phyloP scores from a whole-genome alignment of 225 moss, liverwort and hornwort species.

The Asterella californica region DNA sequence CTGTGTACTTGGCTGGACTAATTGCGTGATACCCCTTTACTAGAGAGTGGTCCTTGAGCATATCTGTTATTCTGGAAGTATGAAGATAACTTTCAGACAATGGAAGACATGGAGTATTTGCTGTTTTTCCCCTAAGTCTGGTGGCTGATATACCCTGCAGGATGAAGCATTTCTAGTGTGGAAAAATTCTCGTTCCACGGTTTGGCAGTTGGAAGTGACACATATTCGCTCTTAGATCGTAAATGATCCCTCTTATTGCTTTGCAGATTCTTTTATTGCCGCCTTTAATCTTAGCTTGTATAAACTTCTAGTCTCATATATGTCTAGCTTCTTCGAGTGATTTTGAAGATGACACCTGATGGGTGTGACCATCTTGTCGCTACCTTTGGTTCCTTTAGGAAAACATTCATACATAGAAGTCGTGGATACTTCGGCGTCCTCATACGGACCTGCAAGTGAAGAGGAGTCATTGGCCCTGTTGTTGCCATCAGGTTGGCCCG shows the following conservation, averaged over 20 bases:
- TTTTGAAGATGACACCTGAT: slow-evolving; percentile 10
- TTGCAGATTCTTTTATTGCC: background rate
- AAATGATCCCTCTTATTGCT: background rate
- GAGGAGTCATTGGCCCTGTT: slow-evolving; percentile 17
- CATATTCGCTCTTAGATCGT: background rate
- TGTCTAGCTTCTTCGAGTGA: background rate
- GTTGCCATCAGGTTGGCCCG: slow-evolving; percentile 18
- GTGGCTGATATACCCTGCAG: too few species aligned
- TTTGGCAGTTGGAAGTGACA: too few species aligned
- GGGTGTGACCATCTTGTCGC: slow-evolving; percentile 12
- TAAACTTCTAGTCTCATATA: background rate
- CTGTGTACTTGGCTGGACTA: too few species aligned
- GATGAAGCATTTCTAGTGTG: too few species aligned
- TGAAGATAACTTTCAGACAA: too few species aligned
- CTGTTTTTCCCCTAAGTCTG: too few species aligned
- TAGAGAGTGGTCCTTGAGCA: too few species aligned
- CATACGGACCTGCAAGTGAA: slow-evolving; percentile 7
- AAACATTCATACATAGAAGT: slow-evolving; percentile 12
- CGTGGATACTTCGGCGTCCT: slow-evolving; percentile 7
- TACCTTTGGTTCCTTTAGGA: slow-evolving; percentile 12
- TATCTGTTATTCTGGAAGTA: too few species aligned
- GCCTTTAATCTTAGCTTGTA: background rate
- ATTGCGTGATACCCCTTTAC: too few species aligned
- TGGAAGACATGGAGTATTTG: too few species aligned
- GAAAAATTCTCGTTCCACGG: too few species aligned